phyloP scores from a whole-genome alignment of 345 rosid species.

The Salix exigua region DNA sequence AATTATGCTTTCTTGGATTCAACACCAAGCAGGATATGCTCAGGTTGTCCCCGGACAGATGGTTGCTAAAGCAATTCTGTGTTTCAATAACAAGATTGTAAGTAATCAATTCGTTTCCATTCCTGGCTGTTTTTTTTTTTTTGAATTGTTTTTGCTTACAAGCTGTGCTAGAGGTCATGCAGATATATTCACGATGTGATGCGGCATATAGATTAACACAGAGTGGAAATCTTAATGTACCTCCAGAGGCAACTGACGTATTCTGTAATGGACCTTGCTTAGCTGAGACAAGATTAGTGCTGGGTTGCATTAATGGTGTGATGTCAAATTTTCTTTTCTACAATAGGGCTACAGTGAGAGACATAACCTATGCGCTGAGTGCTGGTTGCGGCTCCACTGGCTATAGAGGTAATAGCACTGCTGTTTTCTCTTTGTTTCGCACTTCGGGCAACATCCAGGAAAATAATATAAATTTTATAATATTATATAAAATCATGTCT shows the following conservation, averaged over 20 bases:
- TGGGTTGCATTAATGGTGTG: slow-evolving; percentile 39
- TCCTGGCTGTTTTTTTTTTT: background rate
- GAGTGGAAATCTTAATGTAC: slow-evolving; percentile 48
- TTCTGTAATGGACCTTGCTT: slow-evolving; percentile 58
- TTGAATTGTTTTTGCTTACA: background rate
- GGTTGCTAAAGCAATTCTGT: slow-evolving; percentile 36
- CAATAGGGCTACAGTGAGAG: slow-evolving; percentile 41
- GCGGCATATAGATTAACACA: slow-evolving; percentile 43
- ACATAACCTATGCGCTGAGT: slow-evolving; percentile 32
- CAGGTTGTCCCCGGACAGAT: slow-evolving; percentile 27
- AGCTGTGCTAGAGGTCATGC: background rate
- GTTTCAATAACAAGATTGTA: slow-evolving; percentile 36
- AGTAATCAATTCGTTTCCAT: background rate
- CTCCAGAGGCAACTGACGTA: slow-evolving; percentile 37
- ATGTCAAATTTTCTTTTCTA: slow-evolving; percentile 45
- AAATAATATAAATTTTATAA: no score
- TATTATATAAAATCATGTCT: no score
- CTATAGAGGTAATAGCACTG: slow-evolving; percentile 36
- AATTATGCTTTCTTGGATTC: background rate
- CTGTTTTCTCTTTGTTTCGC: background rate
- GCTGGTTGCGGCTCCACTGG: slow-evolving; percentile 49
- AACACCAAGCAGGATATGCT: slow-evolving; percentile 23
- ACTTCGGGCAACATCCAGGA: no score
- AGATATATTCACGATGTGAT: slow-evolving; percentile 49
- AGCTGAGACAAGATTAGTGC: slow-evolving; percentile 45